phyloP scores from a whole-genome alignment of 1,284 basidiomycete genomes.

The Boletus smithii region DNA sequence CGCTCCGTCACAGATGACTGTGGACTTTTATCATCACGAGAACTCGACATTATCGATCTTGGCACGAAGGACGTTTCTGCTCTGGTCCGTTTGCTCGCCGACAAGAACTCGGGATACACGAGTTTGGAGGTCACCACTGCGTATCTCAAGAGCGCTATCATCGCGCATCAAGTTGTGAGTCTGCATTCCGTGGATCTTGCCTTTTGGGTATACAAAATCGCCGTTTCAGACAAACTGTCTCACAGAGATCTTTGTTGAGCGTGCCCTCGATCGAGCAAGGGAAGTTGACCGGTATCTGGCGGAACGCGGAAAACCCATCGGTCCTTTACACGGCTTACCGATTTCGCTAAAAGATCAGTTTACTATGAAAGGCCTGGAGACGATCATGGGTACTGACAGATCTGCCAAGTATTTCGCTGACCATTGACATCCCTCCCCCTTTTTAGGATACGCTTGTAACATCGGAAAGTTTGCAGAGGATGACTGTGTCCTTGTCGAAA shows the following conservation, averaged over 20 bases:
- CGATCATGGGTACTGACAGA: slow-evolving; percentile 44
- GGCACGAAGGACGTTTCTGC: slow-evolving; percentile 37
- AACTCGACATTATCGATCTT: slow-evolving; percentile 64
- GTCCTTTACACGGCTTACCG: slow-evolving; percentile 60
- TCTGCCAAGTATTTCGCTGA: neutral
- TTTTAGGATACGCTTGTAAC: slow-evolving; percentile 56
- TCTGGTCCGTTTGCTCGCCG: slow-evolving; percentile 37
- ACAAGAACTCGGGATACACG: slow-evolving; percentile 38
- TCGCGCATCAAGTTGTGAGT: slow-evolving; percentile 80
- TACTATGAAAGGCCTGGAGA: slow-evolving; percentile 50
- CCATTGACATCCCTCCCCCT: neutral
- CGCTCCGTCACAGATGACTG: slow-evolving; percentile 53
- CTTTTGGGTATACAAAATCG: neutral
- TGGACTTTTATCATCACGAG: slow-evolving; percentile 56
- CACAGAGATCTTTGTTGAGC: slow-evolving; percentile 65
- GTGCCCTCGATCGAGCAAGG: slow-evolving; percentile 53
- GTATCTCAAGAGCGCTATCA: slow-evolving; percentile 74
- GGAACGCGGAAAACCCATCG: slow-evolving; percentile 30
- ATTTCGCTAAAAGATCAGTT: slow-evolving; percentile 65
- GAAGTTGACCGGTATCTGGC: slow-evolving; percentile 54
- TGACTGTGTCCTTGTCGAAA: slow-evolving; percentile 57
- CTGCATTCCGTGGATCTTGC: neutral
- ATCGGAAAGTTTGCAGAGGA: slow-evolving; percentile 52
- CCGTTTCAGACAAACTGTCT: slow-evolving; percentile 57
- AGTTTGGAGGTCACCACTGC: slow-evolving; percentile 69